A percentile compares a stretch with the other conserved stretches of the same genome.
Evolutionary conservation across 1,139 yeast genomes (phyloP).

Genomic region (Candida buenavistaensis): DNA sequence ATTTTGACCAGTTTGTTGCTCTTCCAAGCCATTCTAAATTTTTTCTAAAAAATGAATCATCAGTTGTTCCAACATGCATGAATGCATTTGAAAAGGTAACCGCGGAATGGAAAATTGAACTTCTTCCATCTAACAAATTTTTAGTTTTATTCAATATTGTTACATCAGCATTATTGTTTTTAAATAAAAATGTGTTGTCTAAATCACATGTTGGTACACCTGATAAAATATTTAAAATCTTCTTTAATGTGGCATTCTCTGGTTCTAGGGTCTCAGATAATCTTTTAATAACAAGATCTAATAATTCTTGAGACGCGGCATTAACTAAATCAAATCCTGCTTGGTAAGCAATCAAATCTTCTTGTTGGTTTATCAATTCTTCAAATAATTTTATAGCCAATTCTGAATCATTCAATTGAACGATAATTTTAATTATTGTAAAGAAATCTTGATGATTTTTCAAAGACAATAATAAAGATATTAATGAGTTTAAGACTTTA

Average conservation of each 20-base stretch:
- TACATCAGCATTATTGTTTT: conserved; percentile 85
- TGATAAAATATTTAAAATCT: conserved; percentile 69
- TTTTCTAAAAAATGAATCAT: conserved; percentile 86
- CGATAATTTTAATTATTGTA: conserved; percentile 80
- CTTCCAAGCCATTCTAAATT: conserved; percentile 95
- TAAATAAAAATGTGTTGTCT: conserved; percentile 82
- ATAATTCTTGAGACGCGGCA: conserved; percentile 89
- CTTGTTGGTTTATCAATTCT: conserved; percentile 47
- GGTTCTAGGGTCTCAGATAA: conserved; percentile 42
- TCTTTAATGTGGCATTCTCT: conserved; percentile 31
- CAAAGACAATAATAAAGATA: conserved; percentile 57
- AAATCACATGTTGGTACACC: conserved; percentile 96
- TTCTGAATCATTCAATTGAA: conserved; percentile 76
- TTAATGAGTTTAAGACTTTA: conserved; percentile 61
- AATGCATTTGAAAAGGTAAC: conserved; percentile 94
- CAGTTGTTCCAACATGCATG: conserved; percentile 96
- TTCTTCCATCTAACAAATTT: conserved; percentile 82
- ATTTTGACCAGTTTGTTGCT: conserved; percentile 97
- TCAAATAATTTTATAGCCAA: conserved; percentile 71
- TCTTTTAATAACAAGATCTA: conserved; percentile 57
- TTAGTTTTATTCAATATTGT: conserved; percentile 81
- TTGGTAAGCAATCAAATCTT: conserved; percentile 72
- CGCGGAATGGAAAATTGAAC: conserved; percentile 93
- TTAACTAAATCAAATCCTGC: conserved; percentile 93
- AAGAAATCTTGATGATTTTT: conserved; percentile 73